Evolutionary conservation across 1,139 yeast genomes (phyloP), one percentile per base, ranked within the genome.

Genomic region (Suhomyces maxii): DNA sequence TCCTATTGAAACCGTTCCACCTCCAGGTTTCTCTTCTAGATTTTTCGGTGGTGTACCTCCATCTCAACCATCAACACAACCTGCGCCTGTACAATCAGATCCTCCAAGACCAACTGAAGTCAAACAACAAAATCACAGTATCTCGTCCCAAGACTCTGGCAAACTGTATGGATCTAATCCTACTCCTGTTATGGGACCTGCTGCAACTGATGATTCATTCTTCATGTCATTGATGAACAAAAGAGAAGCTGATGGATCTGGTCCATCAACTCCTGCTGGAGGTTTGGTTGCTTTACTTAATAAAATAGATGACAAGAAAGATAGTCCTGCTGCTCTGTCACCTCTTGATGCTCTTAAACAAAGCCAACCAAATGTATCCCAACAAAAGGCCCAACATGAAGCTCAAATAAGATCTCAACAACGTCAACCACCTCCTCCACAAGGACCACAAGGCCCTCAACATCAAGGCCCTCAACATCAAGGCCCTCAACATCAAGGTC

Each of bases 151-250:
- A 38, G 49, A 36, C n/a, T 43, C 45, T 6, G 39, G 37, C 7
- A 25, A 34, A 6, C 49, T 38, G 45, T 26, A 28, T 18, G 42
- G 44, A 13, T 33, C 43, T 2, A n/a, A 37, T 31, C 44, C 49
- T 39, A 28, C 31, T 11, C 31, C 31, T 6, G 31, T 28, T 28
- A 12, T 26, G 13, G 37, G 25, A 23, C 35, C 40, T 18, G 41
- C 45, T 7, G 53, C 54, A 26, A 56, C 60, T 26, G 77, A 78
- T 53, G 84, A 80, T 50, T 65, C 77, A 6, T 82, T 82, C 52
- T 80, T 82, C 60, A 69, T 76, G 68, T 78, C 85, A 0, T 65
- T 82, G 47, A 61, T 81, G 57, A 68, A 67, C 40, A 80, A 76
- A 55, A 62, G 65, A 41, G 68, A 60, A 39, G 39, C 52, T 23